Base-by-base conservation (phyloP, 2,329 filamentous ascomycete species). In the Bipolaris oryzae region DNA sequence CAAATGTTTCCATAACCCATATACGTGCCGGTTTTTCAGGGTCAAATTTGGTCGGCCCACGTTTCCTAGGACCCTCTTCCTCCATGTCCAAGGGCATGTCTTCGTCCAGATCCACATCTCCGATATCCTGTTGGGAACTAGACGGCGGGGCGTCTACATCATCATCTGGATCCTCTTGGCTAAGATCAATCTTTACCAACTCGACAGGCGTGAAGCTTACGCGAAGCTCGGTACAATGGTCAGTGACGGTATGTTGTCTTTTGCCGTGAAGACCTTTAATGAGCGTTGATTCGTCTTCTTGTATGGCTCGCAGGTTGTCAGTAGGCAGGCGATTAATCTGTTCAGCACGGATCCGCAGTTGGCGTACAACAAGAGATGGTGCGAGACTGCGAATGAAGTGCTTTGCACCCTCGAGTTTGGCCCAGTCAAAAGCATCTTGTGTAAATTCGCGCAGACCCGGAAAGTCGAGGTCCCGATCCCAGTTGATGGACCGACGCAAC, bases 341-440 rank as follows among this genome's bases (percentile, higher is more conserved):
- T 46, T 67, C 60, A 2, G 71, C 76, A 42, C 75, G 69, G 58
- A 81, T 57, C 13, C 79, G 74, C 33, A 82, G 80, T 58, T 84
- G 87, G 58, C 84, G 85, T 13, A 87, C 81, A 2, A 98, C 79
- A 1, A 98, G 77, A 7, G 89, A 87, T 10, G 92, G 90, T 0
- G 92, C 89, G 10, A 98, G 79, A 25, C 90, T 89, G 13, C 89
- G 85, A 25, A 96, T 87, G 58, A 96, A 90, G 70, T 96, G 96
- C 69, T 89, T 85, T 15, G 93, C 92, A 0, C 93, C 94, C 48
- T 84, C 83, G 25, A 87, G 84, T 66, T 87, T 89, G 4, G 84
- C 86, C 95, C 95, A 99, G 57, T 93, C 92, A 63, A 99, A 96
- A 0, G 88, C 89, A 61, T 96, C 88, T 1, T 84, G 83, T 0